These are phyloP conservation scores for Clonostachys rhizophaga DNA, from an alignment of 2,329 filamentous ascomycete genomes.

Conservation along the genomic window DNA sequence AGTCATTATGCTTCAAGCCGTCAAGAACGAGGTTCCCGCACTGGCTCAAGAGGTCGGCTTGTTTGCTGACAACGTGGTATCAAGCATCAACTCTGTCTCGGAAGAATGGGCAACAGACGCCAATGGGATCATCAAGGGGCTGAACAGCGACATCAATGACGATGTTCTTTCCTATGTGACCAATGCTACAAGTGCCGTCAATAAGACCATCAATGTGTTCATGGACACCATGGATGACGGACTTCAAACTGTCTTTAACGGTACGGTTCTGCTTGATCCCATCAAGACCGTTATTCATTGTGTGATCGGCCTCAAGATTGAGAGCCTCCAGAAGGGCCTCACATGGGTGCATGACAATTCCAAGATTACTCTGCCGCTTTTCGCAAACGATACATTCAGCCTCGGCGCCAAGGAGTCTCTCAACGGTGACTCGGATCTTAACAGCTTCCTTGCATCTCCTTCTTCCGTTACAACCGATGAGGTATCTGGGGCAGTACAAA, in stretches of 20 bases:
- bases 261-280: conserved; percentile 73
- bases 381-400: conserved; percentile 79
- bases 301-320: conserved; percentile 82
- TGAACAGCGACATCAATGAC: conserved; percentile 76
- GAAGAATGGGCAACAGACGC: conserved; percentile 71
- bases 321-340: conserved; percentile 79
- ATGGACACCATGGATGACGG: conserved; percentile 70
- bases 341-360: conserved; percentile 91
- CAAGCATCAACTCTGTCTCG: conserved; percentile 68
- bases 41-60: conserved; percentile 70
- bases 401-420: conserved; percentile 64
- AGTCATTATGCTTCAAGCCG: conserved; percentile 66
- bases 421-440: conserved; percentile 52
- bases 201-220: conserved; percentile 80
- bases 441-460: conserved; percentile 73
- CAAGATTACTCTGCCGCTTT: conserved; percentile 72
- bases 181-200: conserved; percentile 76
- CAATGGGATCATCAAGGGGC: conserved; percentile 65
- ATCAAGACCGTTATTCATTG: conserved; percentile 80
- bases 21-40: conserved; percentile 72
- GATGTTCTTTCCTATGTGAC: conserved; percentile 85
- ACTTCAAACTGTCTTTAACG: conserved; percentile 74
- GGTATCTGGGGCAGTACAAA: conserved; percentile 69
- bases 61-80: conserved; percentile 75
- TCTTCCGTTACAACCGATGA: conserved; percentile 72